phyloP scores from a whole-genome alignment of 805 yeast genomes.

The Yamadazyma sp. region DNA sequence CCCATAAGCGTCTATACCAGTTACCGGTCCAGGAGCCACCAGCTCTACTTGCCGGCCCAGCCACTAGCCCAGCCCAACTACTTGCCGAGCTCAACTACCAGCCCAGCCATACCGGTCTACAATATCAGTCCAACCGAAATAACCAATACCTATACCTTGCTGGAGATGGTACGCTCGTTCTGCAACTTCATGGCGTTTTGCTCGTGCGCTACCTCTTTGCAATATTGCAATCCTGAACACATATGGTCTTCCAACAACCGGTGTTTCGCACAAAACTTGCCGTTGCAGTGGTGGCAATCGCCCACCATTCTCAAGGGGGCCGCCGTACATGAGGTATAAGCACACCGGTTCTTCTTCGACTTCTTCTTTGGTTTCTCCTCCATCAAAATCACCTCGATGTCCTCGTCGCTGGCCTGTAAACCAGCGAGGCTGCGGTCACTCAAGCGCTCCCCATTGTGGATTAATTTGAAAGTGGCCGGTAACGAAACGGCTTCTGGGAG shows the following conservation, averaged over 20 bases:
- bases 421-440: slow-evolving; percentile 15
- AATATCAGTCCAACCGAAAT: too few species aligned
- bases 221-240: slow-evolving; percentile 73
- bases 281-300: slow-evolving; percentile 80
- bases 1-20: too few species aligned
- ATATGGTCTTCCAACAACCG: slow-evolving; percentile 81
- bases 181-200: slow-evolving; percentile 80
- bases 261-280: slow-evolving; percentile 85
- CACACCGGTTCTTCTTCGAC: slow-evolving; percentile 47
- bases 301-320: slow-evolving; percentile 71
- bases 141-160: slow-evolving; percentile 36
- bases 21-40: too few species aligned
- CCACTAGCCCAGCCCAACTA: too few species aligned
- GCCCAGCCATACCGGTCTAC: too few species aligned
- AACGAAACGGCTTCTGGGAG: slow-evolving; percentile 30
- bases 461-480: slow-evolving; percentile 40
- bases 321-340: slow-evolving; percentile 60
- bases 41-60: too few species aligned
- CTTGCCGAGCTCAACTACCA: too few species aligned
- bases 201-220: slow-evolving; percentile 82
- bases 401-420: slow-evolving; percentile 20
- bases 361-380: slow-evolving; percentile 10
- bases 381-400: slow-evolving; percentile 17
- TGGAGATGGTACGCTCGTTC: slow-evolving; percentile 72
- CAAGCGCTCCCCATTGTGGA: slow-evolving; percentile 39